Evolutionary conservation across 306 rosid species (phyloP).

Genomic region (Sicyos baderoa): DNA sequence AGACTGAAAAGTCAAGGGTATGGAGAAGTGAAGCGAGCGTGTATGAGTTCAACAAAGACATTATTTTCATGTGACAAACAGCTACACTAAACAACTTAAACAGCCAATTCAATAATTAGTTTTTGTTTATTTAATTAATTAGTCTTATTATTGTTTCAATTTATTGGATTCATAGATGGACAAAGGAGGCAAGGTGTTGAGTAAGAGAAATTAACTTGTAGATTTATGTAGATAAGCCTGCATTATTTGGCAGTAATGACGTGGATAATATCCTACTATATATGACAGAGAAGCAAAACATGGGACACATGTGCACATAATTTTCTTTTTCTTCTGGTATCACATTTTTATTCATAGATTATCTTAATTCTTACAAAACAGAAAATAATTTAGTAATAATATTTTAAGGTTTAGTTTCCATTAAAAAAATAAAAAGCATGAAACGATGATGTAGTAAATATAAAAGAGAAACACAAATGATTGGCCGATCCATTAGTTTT

Average conservation of each 20-base stretch:
- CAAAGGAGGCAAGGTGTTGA: neutral
- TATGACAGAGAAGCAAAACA: conserved; percentile 9
- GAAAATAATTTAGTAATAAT: neutral
- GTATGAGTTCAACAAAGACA: neutral
- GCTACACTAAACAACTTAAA: neutral
- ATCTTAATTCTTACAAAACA: neutral
- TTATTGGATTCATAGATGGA: neutral
- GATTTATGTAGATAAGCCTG: conserved; percentile 7
- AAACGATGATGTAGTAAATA: neutral
- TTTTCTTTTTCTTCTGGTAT: neutral
- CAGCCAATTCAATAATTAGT: neutral
- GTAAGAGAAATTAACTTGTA: neutral
- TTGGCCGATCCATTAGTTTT: neutral
- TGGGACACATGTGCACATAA: neutral
- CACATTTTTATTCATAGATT: neutral
- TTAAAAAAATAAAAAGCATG: neutral
- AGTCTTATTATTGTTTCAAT: neutral
- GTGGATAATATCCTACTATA: neutral
- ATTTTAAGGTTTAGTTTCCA: neutral
- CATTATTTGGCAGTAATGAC: neutral
- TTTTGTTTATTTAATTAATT: neutral
- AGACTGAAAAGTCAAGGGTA: neutral
- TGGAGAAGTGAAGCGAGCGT: neutral
- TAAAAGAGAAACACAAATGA: neutral
- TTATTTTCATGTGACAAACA: conserved; percentile 14